A percentile compares a stretch with the other conserved stretches of the same genome.
These are phyloP conservation scores for Boletus coccyginus DNA, from an alignment of 768 basidiomycete genomes.

Conservation along the genomic window DNA sequence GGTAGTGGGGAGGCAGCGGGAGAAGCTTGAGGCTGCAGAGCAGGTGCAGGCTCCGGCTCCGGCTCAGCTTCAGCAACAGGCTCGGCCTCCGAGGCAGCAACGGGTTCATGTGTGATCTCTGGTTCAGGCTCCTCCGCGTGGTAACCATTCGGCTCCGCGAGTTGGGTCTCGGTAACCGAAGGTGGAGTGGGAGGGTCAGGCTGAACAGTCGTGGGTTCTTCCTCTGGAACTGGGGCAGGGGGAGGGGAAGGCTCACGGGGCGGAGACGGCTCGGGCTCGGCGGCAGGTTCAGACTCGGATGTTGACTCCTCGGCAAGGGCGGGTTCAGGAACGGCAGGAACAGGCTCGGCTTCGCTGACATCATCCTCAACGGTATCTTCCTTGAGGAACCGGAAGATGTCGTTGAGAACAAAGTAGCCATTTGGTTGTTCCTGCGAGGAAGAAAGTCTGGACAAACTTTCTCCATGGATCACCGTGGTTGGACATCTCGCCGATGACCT, in stretches of 20 bases:
- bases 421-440: conserved; percentile 99
- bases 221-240: conserved; percentile 30
- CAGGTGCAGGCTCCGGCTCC: conserved; percentile 29
- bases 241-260: conserved; percentile 29
- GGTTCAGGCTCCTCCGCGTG: conserved; percentile 34
- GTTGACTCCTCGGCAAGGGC: conserved; percentile 32
- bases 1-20: conserved; percentile 29
- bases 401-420: conserved; percentile 99
- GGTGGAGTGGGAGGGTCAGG: conserved; percentile 33
- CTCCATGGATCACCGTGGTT: conserved; percentile 90
- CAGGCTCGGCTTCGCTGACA: conserved; percentile 45
- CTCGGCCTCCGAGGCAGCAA: conserved; percentile 23
- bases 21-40: conserved; percentile 6
- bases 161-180: conserved; percentile 38
- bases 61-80: conserved; percentile 26
- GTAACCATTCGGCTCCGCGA: conserved; percentile 41
- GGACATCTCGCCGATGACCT: conserved; percentile 99
- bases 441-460: conserved; percentile 99
- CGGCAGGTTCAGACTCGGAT: conserved; percentile 31
- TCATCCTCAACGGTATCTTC: conserved; percentile 90
- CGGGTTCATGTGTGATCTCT: conserved; percentile 26
- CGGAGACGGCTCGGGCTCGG: conserved; percentile 31
- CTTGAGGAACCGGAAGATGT: conserved; percentile 99
- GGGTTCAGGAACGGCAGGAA: conserved; percentile 34
- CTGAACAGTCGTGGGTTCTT: conserved; percentile 41